Percentiles rank a stretch among this genome's conserved stretches.
These are phyloP conservation scores for Fistulifera pelliculosa DNA, from an alignment of 108 stramenopile genomes.

Conservation along the genomic window DNA sequence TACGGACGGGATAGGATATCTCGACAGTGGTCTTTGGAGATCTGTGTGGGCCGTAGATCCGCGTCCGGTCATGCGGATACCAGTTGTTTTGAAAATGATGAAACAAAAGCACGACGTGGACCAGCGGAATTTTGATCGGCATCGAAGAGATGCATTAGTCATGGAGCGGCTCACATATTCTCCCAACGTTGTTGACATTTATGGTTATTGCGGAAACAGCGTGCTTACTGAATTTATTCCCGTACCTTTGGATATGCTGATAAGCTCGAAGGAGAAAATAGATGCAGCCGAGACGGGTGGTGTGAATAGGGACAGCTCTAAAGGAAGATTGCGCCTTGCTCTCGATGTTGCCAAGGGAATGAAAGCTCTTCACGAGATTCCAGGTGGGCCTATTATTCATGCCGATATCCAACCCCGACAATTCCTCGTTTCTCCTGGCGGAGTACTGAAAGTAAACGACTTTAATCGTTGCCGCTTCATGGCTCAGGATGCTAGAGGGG, in stretches of 20 bases:
- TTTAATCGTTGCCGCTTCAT: conserved; percentile 85
- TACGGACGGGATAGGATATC: conserved; percentile 29
- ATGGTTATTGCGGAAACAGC: conserved; percentile 71
- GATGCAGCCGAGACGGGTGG: conserved; percentile 27
- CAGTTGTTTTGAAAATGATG: conserved; percentile 67
- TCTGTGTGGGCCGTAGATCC: conserved; percentile 56
- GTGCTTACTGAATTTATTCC: conserved; percentile 60
- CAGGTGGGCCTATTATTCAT: conserved; percentile 53
- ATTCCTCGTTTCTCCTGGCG: conserved; percentile 45
- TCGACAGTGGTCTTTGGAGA: conserved; percentile 62
- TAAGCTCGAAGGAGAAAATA: conserved; percentile 12
- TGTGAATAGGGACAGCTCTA: conserved; percentile 8
- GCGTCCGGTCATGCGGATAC: conserved; percentile 6
- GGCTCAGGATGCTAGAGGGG: conserved; percentile 18
- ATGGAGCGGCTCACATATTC: conserved; percentile 60
- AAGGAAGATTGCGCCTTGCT: conserved; percentile 42
- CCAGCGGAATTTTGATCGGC: conserved; percentile 71
- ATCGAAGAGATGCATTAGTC: conserved; percentile 70
- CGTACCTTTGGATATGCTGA: conserved; percentile 39
- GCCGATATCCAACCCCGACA: conserved; percentile 73
- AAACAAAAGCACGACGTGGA: conserved; percentile 55
- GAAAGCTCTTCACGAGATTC: conserved; percentile 30
- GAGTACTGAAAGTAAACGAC: conserved; percentile 64
- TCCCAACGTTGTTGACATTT: conserved; percentile 54
- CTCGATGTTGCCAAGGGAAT: conserved; percentile 57